Base-by-base conservation (phyloP, 164 flowering plant genomes). In the Amborella trichopoda region DNA sequence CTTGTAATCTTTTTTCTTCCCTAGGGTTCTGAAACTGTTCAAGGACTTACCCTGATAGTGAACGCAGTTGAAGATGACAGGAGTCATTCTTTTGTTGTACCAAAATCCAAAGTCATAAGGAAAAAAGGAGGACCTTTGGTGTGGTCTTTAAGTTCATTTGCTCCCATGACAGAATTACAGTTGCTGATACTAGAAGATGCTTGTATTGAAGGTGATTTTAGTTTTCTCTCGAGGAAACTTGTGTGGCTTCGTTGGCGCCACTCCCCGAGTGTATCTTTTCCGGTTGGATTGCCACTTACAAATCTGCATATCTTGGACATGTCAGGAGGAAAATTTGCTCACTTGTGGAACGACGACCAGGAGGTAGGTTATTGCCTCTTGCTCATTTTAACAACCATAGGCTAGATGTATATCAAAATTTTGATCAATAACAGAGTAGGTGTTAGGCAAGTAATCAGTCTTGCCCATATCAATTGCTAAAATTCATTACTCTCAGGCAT, bases 171-270 rank as follows among this genome's bases (percentile, higher is more conserved):
- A 14, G 33, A 44, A 25, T 18, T 44, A 11, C 48, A 33, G 1
- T 0, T 44, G 8, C 33, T 44, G 28, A 26, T 44, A 25, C 48
- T 44, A 16, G 48, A 44, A 44, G 48, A 26, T 44, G 20, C 33
- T 4, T 44, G 48, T n/a, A 33, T 44, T 14, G 28, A 44, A 44
- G 48, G 48, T 12, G 32, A 44, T 17, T 44, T 44, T 25, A 33
- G 30, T 6, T n/a, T 13, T 25, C 19, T 44, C 13, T 44, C 48
- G 2, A 25, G 27, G 10, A 26, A 26, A 16, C 25, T 44, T 44
- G 21, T 25, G 9, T 44, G 30, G 48, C 27, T 44, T n/a, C 48
- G 48, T 20, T 44, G 48, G 48, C 5, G 48, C 13, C 30, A 44
- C 19, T 44, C 32, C 11, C 48, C 48, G 6, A 25, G 18, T 4